These are phyloP conservation scores for Apophysomyces trapeziformis DNA, from an alignment of 371 early-diverging fungal species.

Conservation along the genomic window DNA sequence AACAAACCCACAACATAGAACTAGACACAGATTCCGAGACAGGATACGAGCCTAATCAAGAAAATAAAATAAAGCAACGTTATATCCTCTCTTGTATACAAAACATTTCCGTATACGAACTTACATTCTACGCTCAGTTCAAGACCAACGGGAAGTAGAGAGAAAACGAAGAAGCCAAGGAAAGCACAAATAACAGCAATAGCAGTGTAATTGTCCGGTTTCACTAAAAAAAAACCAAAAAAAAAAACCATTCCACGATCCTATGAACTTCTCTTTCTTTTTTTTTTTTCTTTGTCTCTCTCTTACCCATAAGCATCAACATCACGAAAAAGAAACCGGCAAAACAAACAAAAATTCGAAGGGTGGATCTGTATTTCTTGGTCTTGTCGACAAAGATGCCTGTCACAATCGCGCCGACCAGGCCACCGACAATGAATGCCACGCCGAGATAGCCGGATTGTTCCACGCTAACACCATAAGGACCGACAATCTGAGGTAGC, in stretches of 20 bases:
- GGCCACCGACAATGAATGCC: slow-evolving; percentile 58
- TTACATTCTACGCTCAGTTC: slow-evolving; percentile 54
- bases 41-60: slow-evolving; percentile 39
- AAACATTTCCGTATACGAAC: not conserved
- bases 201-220: slow-evolving; percentile 31
- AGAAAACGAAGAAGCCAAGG: slow-evolving; percentile 47
- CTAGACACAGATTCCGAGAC: slow-evolving; percentile 49
- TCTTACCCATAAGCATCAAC: slow-evolving; percentile 55
- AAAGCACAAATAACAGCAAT: slow-evolving; percentile 35
- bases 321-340: slow-evolving; percentile 57
- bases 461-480: slow-evolving; percentile 63
- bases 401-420: slow-evolving; percentile 53
- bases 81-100: no score
- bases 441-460: slow-evolving; percentile 64
- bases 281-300: not conserved
- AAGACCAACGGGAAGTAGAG: slow-evolving; percentile 45
- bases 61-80: no score
- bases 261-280: no score
- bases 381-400: slow-evolving; percentile 54
- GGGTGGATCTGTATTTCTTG: slow-evolving; percentile 45
- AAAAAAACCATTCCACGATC: not conserved
- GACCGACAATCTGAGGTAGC: slow-evolving; percentile 60
- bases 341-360: slow-evolving; percentile 39
- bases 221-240: slow-evolving; percentile 25
- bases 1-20: slow-evolving; percentile 45